Base-by-base conservation (phyloP, 2,329 filamentous ascomycete species). In the Trematosphaeria pertusa region DNA sequence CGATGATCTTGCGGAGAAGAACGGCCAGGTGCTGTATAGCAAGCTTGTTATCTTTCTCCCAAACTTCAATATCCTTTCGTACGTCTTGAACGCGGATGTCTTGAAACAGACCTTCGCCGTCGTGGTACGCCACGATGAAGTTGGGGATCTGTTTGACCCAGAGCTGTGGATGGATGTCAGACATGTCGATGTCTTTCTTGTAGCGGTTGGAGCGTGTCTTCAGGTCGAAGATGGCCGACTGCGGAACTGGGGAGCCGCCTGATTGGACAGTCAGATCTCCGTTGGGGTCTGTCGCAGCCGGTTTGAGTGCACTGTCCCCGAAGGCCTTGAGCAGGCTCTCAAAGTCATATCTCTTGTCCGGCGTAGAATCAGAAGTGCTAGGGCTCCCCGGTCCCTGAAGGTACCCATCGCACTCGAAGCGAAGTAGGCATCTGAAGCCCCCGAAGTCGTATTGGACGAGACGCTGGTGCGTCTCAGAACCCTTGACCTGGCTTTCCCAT, bases 381-480 rank as follows among this genome's bases (percentile, higher is more conserved):
- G 17, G 11, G 18, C n/a, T 26, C 22, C 19, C 30, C 43, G 12
- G 18, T 5, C 6, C 56, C 33, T 21, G 26, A 20, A 78, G 55
- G 50, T 84, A 87, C 0, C 83, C 85, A 61, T 88, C 84, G 0
- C 71, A 75, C 59, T 84, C 82, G 37, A 78, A 85, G 0, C 84
- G 77, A 0, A 87, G 67, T 2, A 86, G 50, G 37, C 77, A 75
- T 0, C 69, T 66, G 9, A 85, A 58, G 1, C 73, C 79, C 0
- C 74, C 83, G 54, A 89, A 82, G 0, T 70, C 49, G 50, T 88
- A 89, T 3, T 70, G 67, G 1, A 89, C 57, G 6, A 89, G 59
- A 1, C 86, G 76, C 59, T 89, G 85, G 50, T 89, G 84, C 0
- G 82, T 83, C 1, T 69, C 70, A 0, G 85, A 88, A 0, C 75